Evolutionary conservation across 2,329 filamentous ascomycete species (phyloP).

Genomic region (Colletotrichum tamarilloi): DNA sequence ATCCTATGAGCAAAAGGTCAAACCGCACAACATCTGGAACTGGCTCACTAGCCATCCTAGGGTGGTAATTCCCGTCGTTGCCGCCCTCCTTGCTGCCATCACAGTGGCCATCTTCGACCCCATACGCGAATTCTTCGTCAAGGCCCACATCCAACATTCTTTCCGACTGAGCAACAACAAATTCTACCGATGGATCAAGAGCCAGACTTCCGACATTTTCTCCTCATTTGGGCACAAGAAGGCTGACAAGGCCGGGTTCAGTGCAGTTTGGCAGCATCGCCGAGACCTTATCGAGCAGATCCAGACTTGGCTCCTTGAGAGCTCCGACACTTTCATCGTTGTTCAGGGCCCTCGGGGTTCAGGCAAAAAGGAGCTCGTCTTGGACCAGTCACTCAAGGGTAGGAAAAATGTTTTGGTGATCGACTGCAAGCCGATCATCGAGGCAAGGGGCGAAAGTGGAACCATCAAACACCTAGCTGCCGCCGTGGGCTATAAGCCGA

Average conservation of each 20-base stretch:
- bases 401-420: constrained; percentile 84
- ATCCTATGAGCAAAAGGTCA: constrained; percentile 84
- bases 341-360: constrained; percentile 92
- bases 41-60: constrained; percentile 89
- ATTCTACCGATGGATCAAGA: constrained; percentile 84
- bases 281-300: constrained; percentile 85
- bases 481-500: constrained; percentile 89
- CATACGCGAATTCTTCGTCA: constrained; percentile 92
- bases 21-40: constrained; percentile 83
- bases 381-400: constrained; percentile 84
- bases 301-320: constrained; percentile 87
- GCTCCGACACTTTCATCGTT: constrained; percentile 90
- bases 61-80: constrained; percentile 85
- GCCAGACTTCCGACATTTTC: constrained; percentile 75
- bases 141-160: constrained; percentile 83
- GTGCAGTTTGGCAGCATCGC: constrained; percentile 88
- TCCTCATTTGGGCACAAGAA: constrained; percentile 67
- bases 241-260: constrained; percentile 75
- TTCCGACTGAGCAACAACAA: constrained; percentile 79
- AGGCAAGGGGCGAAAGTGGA: constrained; percentile 86
- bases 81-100: constrained; percentile 82
- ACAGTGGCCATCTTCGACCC: constrained; percentile 94
- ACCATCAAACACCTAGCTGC: constrained; percentile 85
- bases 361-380: constrained; percentile 87
- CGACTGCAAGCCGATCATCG: constrained; percentile 93